A percentile compares a stretch with the other conserved stretches of the same genome.
Conservation (phyloP, 2,329 filamentous ascomycete genomes). For the Pseudogymnoascus sp. region DNA sequence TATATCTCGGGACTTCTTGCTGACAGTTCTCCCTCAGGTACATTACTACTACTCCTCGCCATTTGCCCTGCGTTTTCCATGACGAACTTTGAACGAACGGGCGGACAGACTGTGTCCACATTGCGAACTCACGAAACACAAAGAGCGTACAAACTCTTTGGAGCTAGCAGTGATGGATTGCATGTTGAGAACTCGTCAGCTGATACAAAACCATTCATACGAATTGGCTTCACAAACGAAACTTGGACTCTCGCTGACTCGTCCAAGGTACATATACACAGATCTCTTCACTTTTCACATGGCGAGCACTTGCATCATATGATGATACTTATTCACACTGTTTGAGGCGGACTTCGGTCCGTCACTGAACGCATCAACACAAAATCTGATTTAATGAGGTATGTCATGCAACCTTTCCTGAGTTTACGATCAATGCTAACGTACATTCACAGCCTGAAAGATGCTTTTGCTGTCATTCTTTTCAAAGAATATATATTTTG, state of each 20-base stretch:
- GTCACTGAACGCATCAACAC: slow-evolving; percentile 31
- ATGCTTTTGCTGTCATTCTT: slow-evolving; percentile 25
- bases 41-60: slow-evolving; percentile 14
- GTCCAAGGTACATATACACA: slow-evolving; percentile 11
- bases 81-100: slow-evolving; percentile 42
- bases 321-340: slow-evolving; percentile 39
- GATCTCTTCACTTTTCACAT: slow-evolving; percentile 14
- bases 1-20: slow-evolving; percentile 13
- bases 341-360: slow-evolving; percentile 32
- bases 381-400: slow-evolving; percentile 43
- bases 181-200: slow-evolving; percentile 41
- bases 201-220: slow-evolving; percentile 28
- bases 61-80: slow-evolving; percentile 23
- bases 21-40: slow-evolving; percentile 28
- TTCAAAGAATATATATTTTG: slow-evolving; percentile 11
- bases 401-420: slow-evolving; percentile 17
- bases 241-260: slow-evolving; percentile 10
- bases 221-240: slow-evolving; percentile 3
- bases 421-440: slow-evolving; percentile 15
- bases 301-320: slow-evolving; percentile 28
- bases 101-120: slow-evolving; percentile 37
- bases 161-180: slow-evolving; percentile 30
- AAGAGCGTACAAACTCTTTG: slow-evolving; percentile 35
- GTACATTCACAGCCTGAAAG: slow-evolving; percentile 26
- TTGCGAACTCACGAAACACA: slow-evolving; percentile 29